Evolutionary conservation across 305 asterid species (phyloP).

Genomic region (Fraxinus platypoda): DNA sequence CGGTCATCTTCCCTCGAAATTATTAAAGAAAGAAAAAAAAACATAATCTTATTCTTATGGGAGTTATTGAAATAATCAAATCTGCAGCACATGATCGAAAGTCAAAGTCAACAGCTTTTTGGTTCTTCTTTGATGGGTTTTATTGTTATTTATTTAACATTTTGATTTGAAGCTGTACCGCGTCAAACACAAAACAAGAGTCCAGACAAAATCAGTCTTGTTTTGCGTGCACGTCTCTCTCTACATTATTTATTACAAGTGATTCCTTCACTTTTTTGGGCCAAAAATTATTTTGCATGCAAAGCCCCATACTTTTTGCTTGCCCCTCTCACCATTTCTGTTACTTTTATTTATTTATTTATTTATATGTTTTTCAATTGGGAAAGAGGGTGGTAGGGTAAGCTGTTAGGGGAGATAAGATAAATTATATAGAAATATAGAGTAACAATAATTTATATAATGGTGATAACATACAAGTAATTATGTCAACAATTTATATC

Average conservation of each 20-base stretch:
- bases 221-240: conserved; percentile 44
- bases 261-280: neutral
- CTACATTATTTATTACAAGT: conserved; percentile 12
- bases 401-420: neutral
- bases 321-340: neutral
- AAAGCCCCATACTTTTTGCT: conserved; percentile 3
- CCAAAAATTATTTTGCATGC: conserved; percentile 19
- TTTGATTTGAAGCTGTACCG: conserved; percentile 50
- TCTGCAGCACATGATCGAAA: conserved; percentile 43
- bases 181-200: conserved; percentile 50
- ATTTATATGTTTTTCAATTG: neutral
- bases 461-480: neutral
- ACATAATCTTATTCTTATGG: neutral
- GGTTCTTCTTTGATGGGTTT: conserved; percentile 12
- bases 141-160: conserved; percentile 14
- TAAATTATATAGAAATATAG: too few species aligned
- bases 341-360: neutral
- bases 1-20: conserved; percentile 46
- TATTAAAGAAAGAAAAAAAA: neutral
- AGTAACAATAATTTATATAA: too few species aligned
- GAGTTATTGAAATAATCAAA: conserved; percentile 1
- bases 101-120: conserved; percentile 65
- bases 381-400: neutral
- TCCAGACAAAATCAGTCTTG: conserved; percentile 54
- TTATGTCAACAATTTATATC: neutral